phyloP scores from a whole-genome alignment of 495 filamentous ascomycete species.

The Penicillium manginii region DNA sequence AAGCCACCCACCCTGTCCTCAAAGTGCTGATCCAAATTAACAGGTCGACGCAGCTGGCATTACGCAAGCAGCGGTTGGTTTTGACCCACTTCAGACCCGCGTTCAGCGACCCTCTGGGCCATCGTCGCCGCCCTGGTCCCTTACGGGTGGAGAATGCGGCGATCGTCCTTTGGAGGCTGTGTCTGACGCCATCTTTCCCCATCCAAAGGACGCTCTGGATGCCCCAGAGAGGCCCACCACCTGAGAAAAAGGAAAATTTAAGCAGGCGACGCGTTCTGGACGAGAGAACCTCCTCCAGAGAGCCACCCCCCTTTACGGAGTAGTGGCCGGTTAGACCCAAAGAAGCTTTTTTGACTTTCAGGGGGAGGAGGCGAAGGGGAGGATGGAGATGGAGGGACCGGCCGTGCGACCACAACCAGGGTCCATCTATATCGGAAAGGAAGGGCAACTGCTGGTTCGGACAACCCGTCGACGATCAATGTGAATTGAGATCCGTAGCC shows the following conservation, averaged over 20 bases:
- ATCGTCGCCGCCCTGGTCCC: conserved; percentile 41
- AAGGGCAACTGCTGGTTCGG: conserved; percentile 13
- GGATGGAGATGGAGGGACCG: background rate
- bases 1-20: background rate
- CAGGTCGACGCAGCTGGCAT: conserved; percentile 33
- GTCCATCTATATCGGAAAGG: background rate
- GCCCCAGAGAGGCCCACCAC: conserved; percentile 5
- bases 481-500: conserved; percentile 11
- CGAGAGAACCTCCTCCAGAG: background rate
- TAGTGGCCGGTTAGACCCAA: conserved; percentile 5
- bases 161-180: conserved; percentile 40
- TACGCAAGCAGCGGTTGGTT: conserved; percentile 48
- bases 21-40: conserved; percentile 46
- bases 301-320: background rate
- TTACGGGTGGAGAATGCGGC: conserved; percentile 50
- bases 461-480: conserved; percentile 16
- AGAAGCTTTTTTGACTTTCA: conserved; percentile 14
- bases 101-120: conserved; percentile 43
- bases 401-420: background rate
- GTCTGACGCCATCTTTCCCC: conserved; percentile 38
- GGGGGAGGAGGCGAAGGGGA: background rate
- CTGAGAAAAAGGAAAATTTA: conserved; percentile 11
- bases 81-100: conserved; percentile 40
- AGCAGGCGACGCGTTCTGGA: background rate
- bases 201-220: conserved; percentile 15